These are phyloP conservation scores for Suillus tomentosus DNA, from an alignment of 768 basidiomycete genomes.

Conservation along the genomic window DNA sequence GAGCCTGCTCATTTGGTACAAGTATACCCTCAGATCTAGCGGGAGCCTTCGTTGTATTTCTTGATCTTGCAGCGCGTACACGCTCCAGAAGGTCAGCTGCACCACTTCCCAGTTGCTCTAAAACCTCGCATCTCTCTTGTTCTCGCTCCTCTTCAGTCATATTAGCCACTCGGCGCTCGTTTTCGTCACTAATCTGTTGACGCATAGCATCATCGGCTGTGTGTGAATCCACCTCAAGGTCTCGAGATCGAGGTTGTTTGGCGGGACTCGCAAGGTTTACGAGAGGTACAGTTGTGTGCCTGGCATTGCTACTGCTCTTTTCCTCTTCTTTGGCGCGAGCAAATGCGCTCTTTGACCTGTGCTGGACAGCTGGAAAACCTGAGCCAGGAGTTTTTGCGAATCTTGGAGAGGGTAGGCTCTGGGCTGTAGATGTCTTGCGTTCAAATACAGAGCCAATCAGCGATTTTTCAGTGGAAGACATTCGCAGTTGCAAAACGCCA, in stretches of 20 bases:
- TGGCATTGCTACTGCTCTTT: conserved; percentile 19
- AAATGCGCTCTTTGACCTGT: conserved; percentile 67
- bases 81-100: conserved; percentile 63
- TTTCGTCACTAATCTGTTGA: conserved; percentile 64
- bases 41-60: not conserved
- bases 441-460: conserved; percentile 51
- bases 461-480: conserved; percentile 27
- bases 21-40: not conserved
- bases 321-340: conserved; percentile 46
- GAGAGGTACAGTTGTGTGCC: conserved; percentile 19
- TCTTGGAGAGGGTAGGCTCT: conserved; percentile 25
- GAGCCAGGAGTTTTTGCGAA: conserved; percentile 29
- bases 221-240: conserved; percentile 8
- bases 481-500: conserved; percentile 10
- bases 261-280: conserved; percentile 30
- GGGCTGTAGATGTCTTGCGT: conserved; percentile 34
- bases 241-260: not conserved
- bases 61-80: conserved; percentile 44
- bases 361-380: conserved; percentile 66
- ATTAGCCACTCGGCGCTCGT: conserved; percentile 55
- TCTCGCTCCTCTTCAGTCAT: conserved; percentile 78
- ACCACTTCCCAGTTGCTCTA: conserved; percentile 71
- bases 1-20: not conserved
- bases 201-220: conserved; percentile 47
- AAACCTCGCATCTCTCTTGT: conserved; percentile 61